phyloP scores from a whole-genome alignment of 148 eudicot species.

The Spergularia bocconei region DNA sequence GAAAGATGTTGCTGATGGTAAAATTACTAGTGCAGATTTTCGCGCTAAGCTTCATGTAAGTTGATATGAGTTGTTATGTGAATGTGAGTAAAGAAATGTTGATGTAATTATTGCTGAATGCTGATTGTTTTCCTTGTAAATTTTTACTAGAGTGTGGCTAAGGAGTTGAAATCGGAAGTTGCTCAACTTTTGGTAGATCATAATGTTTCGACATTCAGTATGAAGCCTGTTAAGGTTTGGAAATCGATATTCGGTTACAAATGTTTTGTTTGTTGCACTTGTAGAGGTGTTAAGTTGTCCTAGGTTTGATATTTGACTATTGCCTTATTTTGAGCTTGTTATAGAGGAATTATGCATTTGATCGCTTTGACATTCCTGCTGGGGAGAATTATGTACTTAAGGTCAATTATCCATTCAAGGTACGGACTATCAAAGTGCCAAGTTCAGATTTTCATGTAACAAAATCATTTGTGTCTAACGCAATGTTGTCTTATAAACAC shows the following conservation, averaged over 20 bases:
- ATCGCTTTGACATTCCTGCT: slow-evolving; percentile 69
- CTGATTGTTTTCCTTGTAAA: slow-evolving; percentile 8
- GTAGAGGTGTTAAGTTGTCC: not conserved
- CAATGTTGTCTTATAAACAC: not conserved
- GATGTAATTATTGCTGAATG: slow-evolving; percentile 3
- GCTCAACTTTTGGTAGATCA: slow-evolving; percentile 53
- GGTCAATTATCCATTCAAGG: slow-evolving; percentile 90
- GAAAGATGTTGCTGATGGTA: slow-evolving; percentile 54
- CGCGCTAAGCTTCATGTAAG: slow-evolving; percentile 68
- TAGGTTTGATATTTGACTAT: not conserved
- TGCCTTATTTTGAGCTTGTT: slow-evolving; percentile 10
- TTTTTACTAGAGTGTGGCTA: slow-evolving; percentile 60
- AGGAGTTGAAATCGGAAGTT: slow-evolving; percentile 72
- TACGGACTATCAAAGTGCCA: slow-evolving; percentile 17
- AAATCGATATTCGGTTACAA: not conserved
- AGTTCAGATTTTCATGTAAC: not conserved
- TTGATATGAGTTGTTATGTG: not conserved
- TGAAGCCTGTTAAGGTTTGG: slow-evolving; percentile 94
- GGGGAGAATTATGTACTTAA: slow-evolving; percentile 81
- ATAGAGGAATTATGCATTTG: slow-evolving; percentile 95
- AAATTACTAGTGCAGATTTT: slow-evolving; percentile 46
- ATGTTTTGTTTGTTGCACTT: not conserved
- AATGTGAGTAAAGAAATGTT: not conserved
- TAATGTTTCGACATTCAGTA: slow-evolving; percentile 78
- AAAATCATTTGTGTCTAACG: not conserved